These are phyloP conservation scores for Colletotrichum lentis DNA, from an alignment of 2,329 filamentous ascomycete species.

Conservation along the genomic window DNA sequence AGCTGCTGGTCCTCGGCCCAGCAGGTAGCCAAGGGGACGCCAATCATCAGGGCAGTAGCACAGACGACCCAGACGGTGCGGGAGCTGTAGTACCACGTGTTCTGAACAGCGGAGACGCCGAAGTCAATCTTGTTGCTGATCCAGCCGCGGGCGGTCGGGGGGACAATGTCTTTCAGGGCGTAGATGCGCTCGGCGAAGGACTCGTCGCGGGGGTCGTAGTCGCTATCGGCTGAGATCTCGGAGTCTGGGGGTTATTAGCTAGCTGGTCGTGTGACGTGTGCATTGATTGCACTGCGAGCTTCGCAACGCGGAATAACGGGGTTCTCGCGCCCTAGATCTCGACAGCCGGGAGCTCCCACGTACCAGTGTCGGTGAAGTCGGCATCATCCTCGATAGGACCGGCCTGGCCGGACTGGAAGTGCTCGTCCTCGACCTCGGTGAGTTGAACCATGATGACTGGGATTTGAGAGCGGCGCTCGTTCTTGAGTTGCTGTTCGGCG, in stretches of 20 bases:
- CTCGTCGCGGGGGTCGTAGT: slow-evolving; percentile 68
- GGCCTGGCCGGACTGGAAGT: slow-evolving; percentile 78
- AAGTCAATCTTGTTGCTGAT: slow-evolving; percentile 68
- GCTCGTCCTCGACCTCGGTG: slow-evolving; percentile 95
- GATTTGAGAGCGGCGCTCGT: slow-evolving; percentile 10
- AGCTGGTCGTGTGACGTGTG: slow-evolving; percentile 24
- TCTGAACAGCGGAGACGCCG: slow-evolving; percentile 62
- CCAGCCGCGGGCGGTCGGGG: slow-evolving; percentile 74
- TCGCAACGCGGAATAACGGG: neutral
- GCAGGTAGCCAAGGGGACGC: slow-evolving; percentile 91
- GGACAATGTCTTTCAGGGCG: slow-evolving; percentile 79
- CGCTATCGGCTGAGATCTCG: slow-evolving; percentile 83
- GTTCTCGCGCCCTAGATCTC: neutral
- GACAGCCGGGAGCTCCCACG: slow-evolving; percentile 41
- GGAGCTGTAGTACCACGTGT: slow-evolving; percentile 70
- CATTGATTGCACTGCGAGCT: neutral
- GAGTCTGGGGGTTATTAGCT: slow-evolving; percentile 64
- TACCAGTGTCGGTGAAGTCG: slow-evolving; percentile 94
- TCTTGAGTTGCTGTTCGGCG: neutral
- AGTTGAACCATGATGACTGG: slow-evolving; percentile 85
- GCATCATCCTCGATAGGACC: slow-evolving; percentile 83
- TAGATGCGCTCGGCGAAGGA: slow-evolving; percentile 73
- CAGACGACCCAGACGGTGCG: slow-evolving; percentile 91
- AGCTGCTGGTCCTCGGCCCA: slow-evolving; percentile 97
- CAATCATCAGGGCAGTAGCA: slow-evolving; percentile 87